Base-by-base conservation (phyloP, 805 yeast genomes). In the Isabelozyma rhagii region DNA sequence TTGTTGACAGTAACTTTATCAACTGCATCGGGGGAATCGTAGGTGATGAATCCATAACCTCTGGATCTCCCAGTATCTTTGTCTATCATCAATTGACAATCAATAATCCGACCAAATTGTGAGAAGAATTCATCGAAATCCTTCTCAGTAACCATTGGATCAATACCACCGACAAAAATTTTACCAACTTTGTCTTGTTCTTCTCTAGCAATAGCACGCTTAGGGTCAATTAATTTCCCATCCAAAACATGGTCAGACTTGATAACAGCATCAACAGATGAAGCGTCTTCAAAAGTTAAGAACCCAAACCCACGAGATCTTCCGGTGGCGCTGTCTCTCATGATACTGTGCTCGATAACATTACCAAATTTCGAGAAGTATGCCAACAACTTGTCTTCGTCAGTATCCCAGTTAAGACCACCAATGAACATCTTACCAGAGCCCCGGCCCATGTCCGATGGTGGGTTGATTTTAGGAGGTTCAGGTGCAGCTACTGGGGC, bases 381-480 rank as follows among this genome's bases (percentile, higher is more conserved):
- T 48, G 83, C 85, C 57, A 79, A 83, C 69, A 93, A 73, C 34
- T 87, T 82, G 54, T 91, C 96, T 63, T 93, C 98, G 11, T 92
- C 85, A 13, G 99, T 93, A 64, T 93, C 97, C 98, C 98, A 93
- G 63, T 93, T 94, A 60, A 93, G 82, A 46, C 99, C 99, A 55
- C 99, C 99, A 67, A 90, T 82, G 62, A 91, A 91, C 96, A 91
- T 88, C 65, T 91, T 91, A 48, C 96, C 96, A 55, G 84, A 84
- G 60, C 89, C 97, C 47, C 60, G 66, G 27, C 74, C 77, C 54
- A 66, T 55, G 51, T 60, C 66, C 18, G 75, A 72, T 38, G 61
- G 69, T 34, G 56, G 60, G 45, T 48, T 52, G 28, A 55, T 54
- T 21, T 43, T 48, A 40, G 50, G 55, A 39, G 51, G 54, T 40